Evolutionary conservation across 805 yeast genomes (phyloP).

Genomic region (Lachancea sp.): DNA sequence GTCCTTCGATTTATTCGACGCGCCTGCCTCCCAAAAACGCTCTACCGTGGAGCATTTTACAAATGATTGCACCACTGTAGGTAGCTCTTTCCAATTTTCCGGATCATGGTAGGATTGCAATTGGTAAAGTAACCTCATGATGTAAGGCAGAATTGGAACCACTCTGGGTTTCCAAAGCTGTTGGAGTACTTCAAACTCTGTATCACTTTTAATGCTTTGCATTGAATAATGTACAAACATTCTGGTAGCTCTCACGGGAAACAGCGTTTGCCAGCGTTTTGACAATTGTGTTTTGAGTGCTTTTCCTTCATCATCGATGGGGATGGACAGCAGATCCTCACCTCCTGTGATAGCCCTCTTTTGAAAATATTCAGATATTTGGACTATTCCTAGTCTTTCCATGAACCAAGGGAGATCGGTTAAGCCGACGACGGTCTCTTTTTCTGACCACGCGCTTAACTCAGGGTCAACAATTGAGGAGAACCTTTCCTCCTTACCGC

Average conservation of each 20-base stretch:
- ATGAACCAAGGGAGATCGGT: constrained; percentile 93
- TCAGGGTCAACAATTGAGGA: constrained; percentile 90
- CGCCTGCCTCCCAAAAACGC: constrained; percentile 98
- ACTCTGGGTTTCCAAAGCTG: constrained; percentile 89
- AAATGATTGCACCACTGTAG: constrained; percentile 84
- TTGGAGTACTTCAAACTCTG: constrained; percentile 60
- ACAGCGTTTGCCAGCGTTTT: constrained; percentile 87
- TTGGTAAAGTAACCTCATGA: constrained; percentile 78
- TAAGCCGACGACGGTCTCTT: constrained; percentile 82
- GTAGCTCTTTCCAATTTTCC: constrained; percentile 80
- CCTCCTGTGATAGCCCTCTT: constrained; percentile 71
- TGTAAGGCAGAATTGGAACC: constrained; percentile 85
- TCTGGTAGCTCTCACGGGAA: constrained; percentile 93
- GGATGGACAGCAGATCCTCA: constrained; percentile 67
- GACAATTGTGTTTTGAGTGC: constrained; percentile 68
- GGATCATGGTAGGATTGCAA: constrained; percentile 94
- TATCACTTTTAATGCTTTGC: constrained; percentile 77
- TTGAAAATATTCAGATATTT: constrained; percentile 85
- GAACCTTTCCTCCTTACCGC: constrained; percentile 70
- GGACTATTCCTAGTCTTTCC: constrained; percentile 93
- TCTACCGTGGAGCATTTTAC: constrained; percentile 86
- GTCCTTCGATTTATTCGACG: constrained; percentile 87
- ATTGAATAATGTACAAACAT: constrained; percentile 92
- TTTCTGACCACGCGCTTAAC: constrained; percentile 85
- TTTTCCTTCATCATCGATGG: constrained; percentile 87